Conservation (phyloP, 129 eudicot species). For the Ambrosia trifida region DNA sequence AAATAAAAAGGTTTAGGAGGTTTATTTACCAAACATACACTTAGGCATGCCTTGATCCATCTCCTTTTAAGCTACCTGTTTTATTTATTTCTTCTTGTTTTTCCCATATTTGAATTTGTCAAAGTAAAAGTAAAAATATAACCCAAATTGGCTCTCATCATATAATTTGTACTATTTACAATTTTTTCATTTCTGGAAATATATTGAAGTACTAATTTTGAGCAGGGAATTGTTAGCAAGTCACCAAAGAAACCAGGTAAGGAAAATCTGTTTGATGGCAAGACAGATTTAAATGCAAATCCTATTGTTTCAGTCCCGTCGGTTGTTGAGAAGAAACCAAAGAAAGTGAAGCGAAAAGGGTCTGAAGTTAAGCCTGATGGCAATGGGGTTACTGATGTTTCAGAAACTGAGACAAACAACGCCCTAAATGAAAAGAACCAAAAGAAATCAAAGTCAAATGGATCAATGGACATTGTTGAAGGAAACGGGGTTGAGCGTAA, state of each 20-base stretch:
- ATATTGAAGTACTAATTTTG: conserved; percentile 5
- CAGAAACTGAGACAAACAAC: conserved; percentile 5
- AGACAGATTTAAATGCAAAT: conserved; percentile 34
- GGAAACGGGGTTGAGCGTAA: neutral
- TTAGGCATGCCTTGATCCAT: neutral
- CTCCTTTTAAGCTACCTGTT: neutral
- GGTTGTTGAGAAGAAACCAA: conserved; percentile 29
- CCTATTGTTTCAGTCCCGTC: conserved; percentile 23
- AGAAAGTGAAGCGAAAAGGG: conserved; percentile 36
- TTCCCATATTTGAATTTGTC: neutral
- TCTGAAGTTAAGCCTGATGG: conserved; percentile 18
- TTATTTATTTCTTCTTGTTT: neutral
- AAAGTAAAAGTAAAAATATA: neutral
- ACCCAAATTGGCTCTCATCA: neutral
- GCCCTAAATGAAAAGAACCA: conserved; percentile 19
- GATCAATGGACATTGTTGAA: conserved; percentile 22
- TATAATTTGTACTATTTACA: neutral
- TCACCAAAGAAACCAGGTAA: conserved; percentile 62
- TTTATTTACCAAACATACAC: neutral
- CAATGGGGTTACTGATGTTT: conserved; percentile 14
- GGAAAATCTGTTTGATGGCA: conserved; percentile 67
- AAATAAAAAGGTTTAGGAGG: neutral
- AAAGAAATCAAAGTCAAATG: conserved; percentile 37
- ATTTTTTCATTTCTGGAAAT: neutral
- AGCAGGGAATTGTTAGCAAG: conserved; percentile 39